A percentile compares a stretch with the other conserved stretches of the same genome.
phyloP scores from a whole-genome alignment of 2,329 filamentous ascomycete genomes.

The Phialocephala sp. region DNA sequence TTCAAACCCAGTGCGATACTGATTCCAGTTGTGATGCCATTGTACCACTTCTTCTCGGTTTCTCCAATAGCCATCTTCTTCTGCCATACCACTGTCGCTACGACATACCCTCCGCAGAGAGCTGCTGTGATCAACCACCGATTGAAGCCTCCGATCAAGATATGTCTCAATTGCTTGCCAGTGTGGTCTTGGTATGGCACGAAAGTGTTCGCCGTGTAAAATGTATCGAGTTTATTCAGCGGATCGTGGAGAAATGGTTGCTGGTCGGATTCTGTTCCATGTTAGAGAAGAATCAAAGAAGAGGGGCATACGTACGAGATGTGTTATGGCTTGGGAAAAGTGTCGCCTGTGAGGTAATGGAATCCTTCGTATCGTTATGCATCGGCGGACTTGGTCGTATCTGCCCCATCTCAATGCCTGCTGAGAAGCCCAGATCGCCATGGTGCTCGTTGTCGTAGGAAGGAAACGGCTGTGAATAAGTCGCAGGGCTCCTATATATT shows the following conservation, averaged over 20 bases:
- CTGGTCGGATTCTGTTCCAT: constrained; percentile 17
- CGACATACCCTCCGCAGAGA: constrained; percentile 36
- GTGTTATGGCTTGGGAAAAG: constrained; percentile 20
- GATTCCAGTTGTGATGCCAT: constrained; percentile 51
- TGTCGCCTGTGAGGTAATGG: constrained; percentile 23
- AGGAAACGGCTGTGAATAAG: constrained; percentile 25
- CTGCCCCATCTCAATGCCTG: constrained; percentile 29
- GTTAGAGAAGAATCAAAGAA: background rate
- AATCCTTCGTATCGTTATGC: constrained; percentile 17
- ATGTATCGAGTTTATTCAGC: constrained; percentile 32
- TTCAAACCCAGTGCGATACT: constrained; percentile 51
- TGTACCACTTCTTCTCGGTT: constrained; percentile 49
- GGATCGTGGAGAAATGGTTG: constrained; percentile 36
- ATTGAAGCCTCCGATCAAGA: constrained; percentile 33
- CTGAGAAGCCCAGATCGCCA: constrained; percentile 27
- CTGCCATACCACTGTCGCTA: constrained; percentile 27
- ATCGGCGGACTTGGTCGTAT: constrained; percentile 11
- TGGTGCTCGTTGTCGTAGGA: constrained; percentile 15
- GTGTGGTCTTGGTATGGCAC: constrained; percentile 35
- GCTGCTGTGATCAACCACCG: constrained; percentile 34
- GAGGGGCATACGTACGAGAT: constrained; percentile 3
- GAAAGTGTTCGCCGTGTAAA: constrained; percentile 23
- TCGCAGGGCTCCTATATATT: constrained; percentile 23
- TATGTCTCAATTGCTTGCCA: constrained; percentile 35
- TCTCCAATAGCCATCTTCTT: constrained; percentile 42